These are phyloP conservation scores for Backusella morwellensis DNA, from an alignment of 192 early-diverging fungal genomes.

Conservation along the genomic window DNA sequence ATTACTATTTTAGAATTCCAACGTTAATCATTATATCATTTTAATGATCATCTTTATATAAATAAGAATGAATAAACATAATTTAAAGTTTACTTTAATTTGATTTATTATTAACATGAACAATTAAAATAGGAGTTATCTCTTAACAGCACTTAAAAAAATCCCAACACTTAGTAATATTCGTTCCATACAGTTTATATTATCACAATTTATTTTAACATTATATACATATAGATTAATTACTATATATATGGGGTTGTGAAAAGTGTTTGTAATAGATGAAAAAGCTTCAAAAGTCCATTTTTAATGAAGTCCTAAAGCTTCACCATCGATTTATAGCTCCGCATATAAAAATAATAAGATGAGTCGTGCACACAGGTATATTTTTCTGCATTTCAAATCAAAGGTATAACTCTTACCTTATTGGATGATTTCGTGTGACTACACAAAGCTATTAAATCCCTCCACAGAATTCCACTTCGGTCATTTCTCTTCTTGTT, in stretches of 20 bases:
- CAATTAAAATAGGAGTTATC: not conserved
- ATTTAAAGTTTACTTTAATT: not conserved
- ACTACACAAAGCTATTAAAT: slow-evolving; percentile 10
- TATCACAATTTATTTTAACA: not conserved
- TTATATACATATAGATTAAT: not conserved
- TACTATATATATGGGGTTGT: not conserved
- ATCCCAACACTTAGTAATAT: not conserved
- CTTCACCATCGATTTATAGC: not conserved
- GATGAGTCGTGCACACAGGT: not conserved
- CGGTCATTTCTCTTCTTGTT: not conserved
- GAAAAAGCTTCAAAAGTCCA: not conserved
- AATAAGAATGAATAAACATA: not conserved
- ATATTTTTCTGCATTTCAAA: slow-evolving; percentile 15
- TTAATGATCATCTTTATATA: not conserved
- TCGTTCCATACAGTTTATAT: not conserved
- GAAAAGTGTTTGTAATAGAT: not conserved
- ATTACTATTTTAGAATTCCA: not conserved
- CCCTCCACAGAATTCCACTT: not conserved
- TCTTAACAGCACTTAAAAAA: not conserved
- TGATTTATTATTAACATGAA: not conserved
- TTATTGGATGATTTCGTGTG: not conserved
- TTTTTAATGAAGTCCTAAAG: not conserved
- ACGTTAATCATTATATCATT: not conserved
- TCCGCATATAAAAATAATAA: not conserved
- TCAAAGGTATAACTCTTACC: slow-evolving; percentile 8